phyloP scores from a whole-genome alignment of 768 basidiomycete species.

The Lyophyllum semitale region DNA sequence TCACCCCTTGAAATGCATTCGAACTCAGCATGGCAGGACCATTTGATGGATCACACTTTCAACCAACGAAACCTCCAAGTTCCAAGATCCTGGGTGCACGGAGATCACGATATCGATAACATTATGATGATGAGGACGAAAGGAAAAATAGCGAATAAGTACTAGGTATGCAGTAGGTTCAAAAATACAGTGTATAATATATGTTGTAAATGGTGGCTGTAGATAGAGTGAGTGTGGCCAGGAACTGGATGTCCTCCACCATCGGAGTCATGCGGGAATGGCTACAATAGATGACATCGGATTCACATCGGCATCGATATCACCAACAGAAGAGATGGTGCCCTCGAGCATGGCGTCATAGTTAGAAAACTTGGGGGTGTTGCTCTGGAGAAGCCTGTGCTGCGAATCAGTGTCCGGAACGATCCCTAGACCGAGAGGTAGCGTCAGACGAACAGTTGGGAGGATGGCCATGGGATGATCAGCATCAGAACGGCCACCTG shows the following conservation, averaged over 20 bases:
- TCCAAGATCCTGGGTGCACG: conserved; percentile 13
- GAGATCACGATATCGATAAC: conserved; percentile 5
- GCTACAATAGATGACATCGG: conserved; percentile 6
- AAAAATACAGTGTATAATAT: conserved; percentile 12
- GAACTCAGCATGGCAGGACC: conserved; percentile 17
- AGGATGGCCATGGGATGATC: background rate
- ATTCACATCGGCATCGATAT: conserved; percentile 15
- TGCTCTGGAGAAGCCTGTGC: background rate
- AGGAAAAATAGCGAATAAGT: conserved; percentile 8
- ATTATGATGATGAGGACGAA: conserved; percentile 1
- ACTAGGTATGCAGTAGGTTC: conserved; percentile 10
- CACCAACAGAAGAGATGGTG: conserved; percentile 1
- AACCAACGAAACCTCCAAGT: background rate
- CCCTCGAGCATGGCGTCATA: background rate
- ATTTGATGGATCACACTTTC: conserved; percentile 3
- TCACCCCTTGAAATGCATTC: conserved; percentile 3
- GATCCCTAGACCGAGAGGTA: background rate
- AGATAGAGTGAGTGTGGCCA: background rate
- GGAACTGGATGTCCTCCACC: background rate
- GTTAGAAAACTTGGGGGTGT: conserved; percentile 1
- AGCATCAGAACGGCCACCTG: background rate
- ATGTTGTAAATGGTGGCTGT: conserved; percentile 14
- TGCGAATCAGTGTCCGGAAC: background rate
- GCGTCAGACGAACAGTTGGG: background rate
- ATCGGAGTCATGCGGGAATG: conserved; percentile 12